phyloP scores from a whole-genome alignment of 2,329 filamentous ascomycete genomes.

The Atkinsonella hypoxylon region DNA sequence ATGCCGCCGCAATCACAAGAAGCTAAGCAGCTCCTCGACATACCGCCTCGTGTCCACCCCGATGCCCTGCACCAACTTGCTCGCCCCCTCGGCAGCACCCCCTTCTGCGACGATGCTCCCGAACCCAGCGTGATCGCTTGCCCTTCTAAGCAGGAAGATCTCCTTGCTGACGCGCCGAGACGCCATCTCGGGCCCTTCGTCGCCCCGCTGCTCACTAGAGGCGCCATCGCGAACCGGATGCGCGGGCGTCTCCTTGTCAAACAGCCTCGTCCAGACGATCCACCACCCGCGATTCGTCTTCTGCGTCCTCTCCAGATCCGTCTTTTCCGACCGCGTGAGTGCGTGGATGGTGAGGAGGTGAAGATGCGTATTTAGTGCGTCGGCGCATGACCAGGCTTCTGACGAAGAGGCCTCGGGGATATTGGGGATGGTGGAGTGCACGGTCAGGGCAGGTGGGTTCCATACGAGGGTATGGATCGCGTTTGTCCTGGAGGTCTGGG shows the following conservation, averaged over 20 bases:
- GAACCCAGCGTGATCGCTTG: constrained; percentile 40
- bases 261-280: constrained; percentile 53
- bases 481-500: constrained; percentile 9
- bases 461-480: constrained; percentile 52
- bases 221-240: constrained; percentile 7
- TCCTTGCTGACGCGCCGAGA: constrained; percentile 34
- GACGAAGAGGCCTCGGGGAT: constrained; percentile 5
- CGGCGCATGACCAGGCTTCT: constrained; percentile 43
- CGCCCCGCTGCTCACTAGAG: neutral
- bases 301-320: constrained; percentile 47
- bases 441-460: constrained; percentile 31
- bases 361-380: constrained; percentile 53
- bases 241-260: constrained; percentile 24
- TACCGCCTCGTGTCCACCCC: constrained; percentile 67
- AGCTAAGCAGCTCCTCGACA: constrained; percentile 57
- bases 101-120: constrained; percentile 24
- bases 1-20: constrained; percentile 23
- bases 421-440: constrained; percentile 5
- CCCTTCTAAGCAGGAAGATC: constrained; percentile 47
- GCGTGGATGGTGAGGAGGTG: constrained; percentile 47
- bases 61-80: constrained; percentile 57
- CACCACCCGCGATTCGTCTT: constrained; percentile 59
- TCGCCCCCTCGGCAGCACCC: constrained; percentile 42
- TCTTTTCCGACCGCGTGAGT: constrained; percentile 27
- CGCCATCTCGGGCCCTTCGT: constrained; percentile 5